Evolutionary conservation across 2,329 filamentous ascomycete species (phyloP), one percentile per base, ranked within the genome.

Genomic region (Xylaria sp.): DNA sequence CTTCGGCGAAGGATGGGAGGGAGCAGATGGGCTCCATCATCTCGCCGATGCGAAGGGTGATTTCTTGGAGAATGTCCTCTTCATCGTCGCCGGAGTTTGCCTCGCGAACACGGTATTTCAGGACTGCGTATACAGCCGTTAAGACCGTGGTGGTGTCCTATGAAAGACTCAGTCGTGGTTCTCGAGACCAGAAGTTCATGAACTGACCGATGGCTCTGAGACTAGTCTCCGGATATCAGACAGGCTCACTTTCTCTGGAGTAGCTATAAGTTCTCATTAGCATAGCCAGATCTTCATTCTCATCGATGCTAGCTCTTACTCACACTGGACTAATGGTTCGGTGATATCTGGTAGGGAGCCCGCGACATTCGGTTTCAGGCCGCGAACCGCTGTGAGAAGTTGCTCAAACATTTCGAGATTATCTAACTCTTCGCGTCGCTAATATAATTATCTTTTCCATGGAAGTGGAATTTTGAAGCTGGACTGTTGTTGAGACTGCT

Each of bases 31-130:
- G 69, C 5, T 64, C 47, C 23, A 68, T 68, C 10, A 67, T 58
- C 62, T 78, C 1, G 62, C 79, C 6, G 69, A 78, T 18, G 73
- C 68, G 52, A 4, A 55, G 19, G 19, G 54, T n/a, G 23, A 64
- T 54, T 13, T 62, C 37, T 10, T 48, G 51, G 49, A 65, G 2
- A 11, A 16, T 16, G 16, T 16, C 0, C 76, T 73, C 39, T 57
- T 76, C 50, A 67, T 49, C 0, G 75, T 74, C 44, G 57, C 76
- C 46, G 23, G 5, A 66, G 13, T 37, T 16, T 51, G 7, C 5
- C 9, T 30, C 39, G 9, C 23, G 19, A 54, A 6, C 10, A 58
- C 54, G 9, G 39, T 54, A 57, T 30, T 53, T 60, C 34, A 67
- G 39, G 19, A 53, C 51, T 35, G 59, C 58, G 57, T 66, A 67